Conservation (phyloP, 768 basidiomycete species). For the Lactarius deliciosus region DNA sequence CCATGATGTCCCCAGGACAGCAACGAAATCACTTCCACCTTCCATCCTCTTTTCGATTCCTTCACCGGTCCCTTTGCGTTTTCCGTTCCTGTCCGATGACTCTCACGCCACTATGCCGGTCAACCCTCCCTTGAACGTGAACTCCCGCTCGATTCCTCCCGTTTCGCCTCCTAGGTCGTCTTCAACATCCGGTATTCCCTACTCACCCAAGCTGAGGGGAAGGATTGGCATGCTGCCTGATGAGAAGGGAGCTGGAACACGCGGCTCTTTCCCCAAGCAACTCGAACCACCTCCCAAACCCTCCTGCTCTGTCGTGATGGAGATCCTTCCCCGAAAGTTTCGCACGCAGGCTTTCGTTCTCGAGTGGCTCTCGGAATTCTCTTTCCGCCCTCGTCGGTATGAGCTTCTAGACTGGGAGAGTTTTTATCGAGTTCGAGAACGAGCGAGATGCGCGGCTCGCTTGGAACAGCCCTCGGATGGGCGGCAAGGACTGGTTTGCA, state of each 20-base stretch:
- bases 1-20: not conserved
- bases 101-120: not conserved
- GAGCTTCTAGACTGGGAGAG: constrained; percentile 42
- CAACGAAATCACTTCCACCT: not conserved
- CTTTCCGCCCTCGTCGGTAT: constrained; percentile 10
- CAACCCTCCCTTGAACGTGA: not conserved
- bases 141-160: not conserved
- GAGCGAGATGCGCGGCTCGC: constrained; percentile 47
- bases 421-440: constrained; percentile 51
- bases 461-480: constrained; percentile 49
- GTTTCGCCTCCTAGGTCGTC: not conserved
- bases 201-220: constrained; percentile 2
- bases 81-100: not conserved
- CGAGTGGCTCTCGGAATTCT: constrained; percentile 42
- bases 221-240: constrained; percentile 23
- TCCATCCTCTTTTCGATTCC: not conserved
- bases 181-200: constrained; percentile 4
- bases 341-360: constrained; percentile 44
- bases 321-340: constrained; percentile 51
- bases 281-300: constrained; percentile 41
- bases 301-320: constrained; percentile 54
- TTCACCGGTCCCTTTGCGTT: constrained; percentile 4
- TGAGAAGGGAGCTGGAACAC: constrained; percentile 9
- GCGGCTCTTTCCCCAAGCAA: constrained; percentile 21
- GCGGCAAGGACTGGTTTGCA: constrained; percentile 37